Evolutionary conservation across 1,284 basidiomycete species (phyloP).

Genomic region (Cystobasidium slooffiae): DNA sequence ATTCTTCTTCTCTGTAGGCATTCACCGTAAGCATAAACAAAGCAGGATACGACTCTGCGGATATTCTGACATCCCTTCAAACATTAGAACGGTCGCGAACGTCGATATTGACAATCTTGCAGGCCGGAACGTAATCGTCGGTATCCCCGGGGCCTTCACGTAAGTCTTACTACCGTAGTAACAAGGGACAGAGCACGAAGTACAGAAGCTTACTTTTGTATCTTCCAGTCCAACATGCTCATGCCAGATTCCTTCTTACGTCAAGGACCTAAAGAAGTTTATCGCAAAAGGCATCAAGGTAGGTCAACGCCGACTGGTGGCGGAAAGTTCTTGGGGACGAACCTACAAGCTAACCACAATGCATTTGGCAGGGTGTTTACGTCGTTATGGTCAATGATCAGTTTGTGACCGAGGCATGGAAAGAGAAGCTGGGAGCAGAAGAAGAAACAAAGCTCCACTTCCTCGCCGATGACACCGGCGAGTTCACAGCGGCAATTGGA

Average conservation of each 20-base stretch:
- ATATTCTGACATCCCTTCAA: background rate
- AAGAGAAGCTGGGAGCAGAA: slow-evolving; percentile 53
- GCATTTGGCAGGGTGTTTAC: slow-evolving; percentile 43
- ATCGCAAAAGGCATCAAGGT: slow-evolving; percentile 49
- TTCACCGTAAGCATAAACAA: background rate
- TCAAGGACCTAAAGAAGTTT: slow-evolving; percentile 51
- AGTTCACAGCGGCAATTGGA: slow-evolving; percentile 53
- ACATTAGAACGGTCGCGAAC: slow-evolving; percentile 9
- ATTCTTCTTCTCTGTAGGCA: background rate
- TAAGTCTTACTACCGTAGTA: background rate
- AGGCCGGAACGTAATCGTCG: slow-evolving; percentile 47
- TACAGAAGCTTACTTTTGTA: background rate
- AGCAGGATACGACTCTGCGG: background rate
- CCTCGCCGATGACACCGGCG: slow-evolving; percentile 54
- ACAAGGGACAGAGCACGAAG: background rate
- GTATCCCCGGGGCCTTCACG: slow-evolving; percentile 46
- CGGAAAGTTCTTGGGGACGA: background rate
- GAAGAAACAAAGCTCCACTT: slow-evolving; percentile 51
- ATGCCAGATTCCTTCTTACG: slow-evolving; percentile 54
- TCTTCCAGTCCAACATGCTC: slow-evolving; percentile 51
- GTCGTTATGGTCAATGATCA: slow-evolving; percentile 13
- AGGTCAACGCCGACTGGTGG: background rate
- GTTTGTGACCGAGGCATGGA: slow-evolving; percentile 52
- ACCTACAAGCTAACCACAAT: background rate
- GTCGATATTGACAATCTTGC: slow-evolving; percentile 6